Base-by-base conservation (phyloP, 106 monocot genomes). In the Phalaenopsis equestris region DNA sequence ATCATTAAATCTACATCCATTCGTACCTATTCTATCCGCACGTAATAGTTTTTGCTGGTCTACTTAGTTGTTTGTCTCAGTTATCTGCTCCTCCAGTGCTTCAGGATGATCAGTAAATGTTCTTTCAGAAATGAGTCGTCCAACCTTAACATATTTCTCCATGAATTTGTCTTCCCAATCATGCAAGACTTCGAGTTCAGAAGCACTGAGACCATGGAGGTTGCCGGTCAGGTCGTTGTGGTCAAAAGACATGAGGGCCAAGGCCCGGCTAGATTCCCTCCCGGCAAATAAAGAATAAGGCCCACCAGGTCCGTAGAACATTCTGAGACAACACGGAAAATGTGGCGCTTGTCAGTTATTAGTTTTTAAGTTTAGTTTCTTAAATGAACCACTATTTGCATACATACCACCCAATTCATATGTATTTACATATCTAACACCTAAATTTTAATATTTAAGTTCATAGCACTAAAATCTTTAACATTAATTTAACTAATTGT, bases 161-260 rank as follows among this genome's bases (percentile, higher is more conserved):
- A 83, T 87, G 82, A 96, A 96, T 73, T 96, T 96, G 47, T 86
- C 84, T 75, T 93, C 93, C 93, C 93, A 96, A 75, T 96, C 96
- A 58, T 90, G 87, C 49, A 96, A 82, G 55, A 90, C 90, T 72
- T 91, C 91, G 3, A 91, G 77, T 42, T 90, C 90, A 14, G 85
- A 85, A 9, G 81, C n/a, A 10, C 85, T 79, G 42, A 96, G 84
- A 38, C 87, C 93, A 49, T 93, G 90, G 19, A 96, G 83, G 61
- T 96, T 85, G n/a, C 87, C 83, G 3, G 81, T 90, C 41, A 93
- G 84, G 64, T 96, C 96, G 18, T 67, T 86, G 19, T 82, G 80
- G 76, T 93, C 93, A 75, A 96, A 96, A 39, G 93, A 96, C 89
- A 93, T 91, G 57, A 91, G 87, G 11, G 93, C 93, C 70, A 93